Evolutionary conservation across 2,329 filamentous ascomycete genomes (phyloP).

Genomic region (Saccharata proteae): DNA sequence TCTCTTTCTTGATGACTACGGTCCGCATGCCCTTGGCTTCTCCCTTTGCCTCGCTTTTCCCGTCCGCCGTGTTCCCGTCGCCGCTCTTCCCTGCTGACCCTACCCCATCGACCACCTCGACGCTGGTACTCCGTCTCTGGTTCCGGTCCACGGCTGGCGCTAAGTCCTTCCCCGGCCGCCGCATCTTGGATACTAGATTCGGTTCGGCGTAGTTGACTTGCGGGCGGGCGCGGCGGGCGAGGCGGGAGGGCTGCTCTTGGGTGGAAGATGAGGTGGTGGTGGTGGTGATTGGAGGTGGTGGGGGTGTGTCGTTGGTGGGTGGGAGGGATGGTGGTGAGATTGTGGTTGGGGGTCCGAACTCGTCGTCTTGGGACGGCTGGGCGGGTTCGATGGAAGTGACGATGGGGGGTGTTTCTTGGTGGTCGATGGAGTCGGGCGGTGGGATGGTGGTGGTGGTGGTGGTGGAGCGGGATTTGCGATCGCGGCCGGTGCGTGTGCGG

Average conservation of each 20-base stretch:
- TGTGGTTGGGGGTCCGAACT: neutral
- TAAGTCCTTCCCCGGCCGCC: constrained; percentile 34
- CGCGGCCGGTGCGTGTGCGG: no score
- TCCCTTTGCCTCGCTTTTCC: constrained; percentile 10
- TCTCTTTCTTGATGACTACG: constrained; percentile 18
- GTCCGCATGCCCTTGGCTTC: constrained; percentile 5
- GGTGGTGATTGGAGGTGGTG: neutral
- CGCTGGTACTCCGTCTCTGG: constrained; percentile 11
- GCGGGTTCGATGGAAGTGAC: no score
- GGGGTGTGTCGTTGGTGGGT: neutral
- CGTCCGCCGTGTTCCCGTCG: no score
- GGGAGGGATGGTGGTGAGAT: constrained; percentile 4
- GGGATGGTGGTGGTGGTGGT: no score
- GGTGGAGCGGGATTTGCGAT: no score
- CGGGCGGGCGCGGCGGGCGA: constrained; percentile 33
- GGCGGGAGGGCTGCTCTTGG: constrained; percentile 18
- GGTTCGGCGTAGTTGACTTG: constrained; percentile 40
- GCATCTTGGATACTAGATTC: constrained; percentile 36
- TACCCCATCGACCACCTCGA: constrained; percentile 7
- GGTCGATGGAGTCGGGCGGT: neutral
- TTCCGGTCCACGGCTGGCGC: constrained; percentile 35
- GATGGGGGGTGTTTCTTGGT: no score
- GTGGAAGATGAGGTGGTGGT: neutral
- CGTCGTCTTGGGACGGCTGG: neutral
- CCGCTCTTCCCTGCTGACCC: constrained; percentile 17